These are phyloP conservation scores for Telfairia occidentalis DNA, from an alignment of 331 rosid species.

Conservation along the genomic window DNA sequence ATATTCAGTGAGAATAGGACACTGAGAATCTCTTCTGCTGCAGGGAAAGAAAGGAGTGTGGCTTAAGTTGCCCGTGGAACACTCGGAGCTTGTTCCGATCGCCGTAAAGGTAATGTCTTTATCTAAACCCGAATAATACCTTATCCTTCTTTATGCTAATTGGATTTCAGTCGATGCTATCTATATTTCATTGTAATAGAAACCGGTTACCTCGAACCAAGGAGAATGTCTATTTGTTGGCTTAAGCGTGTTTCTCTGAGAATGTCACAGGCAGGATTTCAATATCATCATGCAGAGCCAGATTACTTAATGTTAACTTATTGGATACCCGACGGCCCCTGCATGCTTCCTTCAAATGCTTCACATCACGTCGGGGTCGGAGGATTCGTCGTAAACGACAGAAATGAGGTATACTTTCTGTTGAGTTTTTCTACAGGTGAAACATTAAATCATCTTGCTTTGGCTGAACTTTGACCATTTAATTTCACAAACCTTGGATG, in stretches of 20 bases:
- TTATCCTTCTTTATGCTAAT: neutral
- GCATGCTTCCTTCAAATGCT: conserved; percentile 88
- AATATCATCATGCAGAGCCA: conserved; percentile 85
- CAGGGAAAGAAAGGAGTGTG: conserved; percentile 95
- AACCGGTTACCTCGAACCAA: neutral
- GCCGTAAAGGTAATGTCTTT: conserved; percentile 54
- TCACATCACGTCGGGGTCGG: conserved; percentile 96
- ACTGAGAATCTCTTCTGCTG: conserved; percentile 14
- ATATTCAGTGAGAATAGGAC: neutral
- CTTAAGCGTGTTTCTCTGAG: conserved; percentile 1
- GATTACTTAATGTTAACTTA: conserved; percentile 83
- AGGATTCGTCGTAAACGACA: conserved; percentile 74
- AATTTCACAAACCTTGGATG: neutral
- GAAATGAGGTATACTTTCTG: conserved; percentile 42
- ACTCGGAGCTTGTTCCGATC: conserved; percentile 63
- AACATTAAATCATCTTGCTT: neutral
- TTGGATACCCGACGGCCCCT: conserved; percentile 94
- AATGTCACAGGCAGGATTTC: conserved; percentile 71
- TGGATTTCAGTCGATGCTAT: neutral
- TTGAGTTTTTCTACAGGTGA: neutral
- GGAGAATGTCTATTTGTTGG: neutral
- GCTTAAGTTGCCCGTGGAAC: conserved; percentile 71
- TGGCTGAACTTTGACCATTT: neutral
- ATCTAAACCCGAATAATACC: neutral
- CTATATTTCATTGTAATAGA: neutral